Conservation (phyloP, 257 asterid genomes). For the Echium plantagineum region DNA sequence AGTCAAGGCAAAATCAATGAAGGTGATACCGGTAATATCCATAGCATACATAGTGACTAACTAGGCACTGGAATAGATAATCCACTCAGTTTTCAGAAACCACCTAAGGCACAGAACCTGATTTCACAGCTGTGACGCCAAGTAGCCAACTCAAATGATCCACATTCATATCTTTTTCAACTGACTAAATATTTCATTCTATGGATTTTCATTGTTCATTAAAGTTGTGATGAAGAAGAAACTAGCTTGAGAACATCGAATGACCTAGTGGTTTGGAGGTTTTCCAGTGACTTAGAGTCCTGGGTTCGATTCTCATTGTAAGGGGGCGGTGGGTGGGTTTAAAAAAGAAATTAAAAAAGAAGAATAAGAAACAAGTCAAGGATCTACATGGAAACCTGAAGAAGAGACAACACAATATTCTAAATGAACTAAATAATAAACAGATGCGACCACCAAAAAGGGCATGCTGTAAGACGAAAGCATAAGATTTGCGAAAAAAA, state of each 20-base stretch:
- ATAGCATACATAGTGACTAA: not conserved
- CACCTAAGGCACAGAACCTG: not conserved
- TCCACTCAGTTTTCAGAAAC: not conserved
- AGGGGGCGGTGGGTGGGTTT: too few relatives aligned
- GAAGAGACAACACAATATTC: not conserved
- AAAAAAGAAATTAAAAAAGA: too few relatives aligned
- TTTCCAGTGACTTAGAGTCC: too few relatives aligned
- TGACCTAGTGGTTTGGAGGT: not conserved
- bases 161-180: not conserved
- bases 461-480: not conserved
- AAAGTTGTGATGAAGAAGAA: not conserved
- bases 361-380: too few relatives aligned
- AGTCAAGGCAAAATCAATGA: conserved; percentile 37
- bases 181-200: not conserved
- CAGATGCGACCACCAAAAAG: not conserved
- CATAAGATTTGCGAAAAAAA: not conserved
- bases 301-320: too few relatives aligned
- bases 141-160: not conserved
- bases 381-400: not conserved
- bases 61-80: not conserved
- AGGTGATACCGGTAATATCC: not conserved
- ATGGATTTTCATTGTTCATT: not conserved
- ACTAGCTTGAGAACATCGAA: not conserved
- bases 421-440: not conserved
- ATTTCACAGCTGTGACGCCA: not conserved